Base-by-base conservation (phyloP, 495 filamentous ascomycete genomes). In the Neurospora sp. region DNA sequence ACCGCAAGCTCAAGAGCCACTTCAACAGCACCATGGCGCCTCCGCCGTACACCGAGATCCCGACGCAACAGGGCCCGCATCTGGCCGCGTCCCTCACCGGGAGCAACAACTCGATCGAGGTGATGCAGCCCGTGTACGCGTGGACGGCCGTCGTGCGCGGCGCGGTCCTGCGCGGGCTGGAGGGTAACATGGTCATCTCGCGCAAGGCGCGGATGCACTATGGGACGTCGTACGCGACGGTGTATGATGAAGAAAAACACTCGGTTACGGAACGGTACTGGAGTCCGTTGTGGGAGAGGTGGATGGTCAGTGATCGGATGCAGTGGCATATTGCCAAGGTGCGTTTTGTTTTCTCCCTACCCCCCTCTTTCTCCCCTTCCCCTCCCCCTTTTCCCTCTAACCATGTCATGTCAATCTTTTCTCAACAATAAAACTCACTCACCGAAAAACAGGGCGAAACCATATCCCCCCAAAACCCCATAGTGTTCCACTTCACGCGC, bases 251-350 rank as follows among this genome's bases (percentile, higher is more conserved):
- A 75, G 82, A 87, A 71, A 91, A 89, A 73, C 91, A 93, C 77
- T 84, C 85, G 18, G 85, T 92, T 8, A 84, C 80, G 39, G 91
- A 93, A 74, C 80, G 91, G 44, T 93, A 93, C 76, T 93, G 91
- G 91, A 88, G 86, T 72, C 91, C 91, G 14, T 75, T 93, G 42
- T 93, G 91, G 91, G 91, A 93, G 80, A 79, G 91, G 39, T 93
- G 90, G 90, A 93, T 93, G 91, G 90, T 93, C 18, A 88, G 85
- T 72, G 91, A 93, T 81, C 85, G 91, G 69, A 92, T 93, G 91
- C 90, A 92, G 77, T 93, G 91, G 91, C 91, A 92, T 81, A 92
- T 91, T 79, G 87, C 88, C 12, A 92, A 90, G 84, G 90, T 91
- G 74, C 77, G 84, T 78, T 18, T 35, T 31, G 35, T 31, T 35